Evolutionary conservation across 306 rosid genomes (phyloP), one percentile per base, ranked within the genome.

Genomic region (Psophocarpus tetragonolobus): DNA sequence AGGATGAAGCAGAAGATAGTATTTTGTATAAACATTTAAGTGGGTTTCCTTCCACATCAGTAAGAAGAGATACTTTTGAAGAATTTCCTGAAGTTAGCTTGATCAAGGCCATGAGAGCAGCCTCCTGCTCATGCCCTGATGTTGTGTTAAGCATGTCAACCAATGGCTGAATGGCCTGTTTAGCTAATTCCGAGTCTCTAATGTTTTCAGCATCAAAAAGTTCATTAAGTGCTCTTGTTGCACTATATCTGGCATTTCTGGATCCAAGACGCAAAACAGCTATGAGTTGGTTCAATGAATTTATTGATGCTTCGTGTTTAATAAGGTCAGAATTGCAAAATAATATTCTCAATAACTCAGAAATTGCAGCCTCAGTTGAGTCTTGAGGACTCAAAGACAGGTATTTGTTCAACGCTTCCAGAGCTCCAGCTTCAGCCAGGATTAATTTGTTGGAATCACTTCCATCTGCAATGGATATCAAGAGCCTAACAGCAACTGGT

Each of bases 321-420:
- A 89, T 68, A n/a, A 95, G 89, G 78, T 92, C 98, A 53, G 97
- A 92, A 56, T 91, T 90, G 85, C 89, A 85, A 86, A 84, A 95
- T 73, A 95, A 83, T 73, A 92, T 92, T 86, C 97, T 87, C 70
- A 95, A 73, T 44, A 95, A 83, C 79, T 95, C 98, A 32, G 97
- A 78, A 83, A 95, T 91, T 65, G 85, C 77, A 15, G 95, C 88
- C 87, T 95, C 98, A 26, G 96, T 92, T 18, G 97, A 89, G 44
- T 91, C 97, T 84, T 95, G 98, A 74, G 98, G 98, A 85, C 98
- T 92, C 90, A 95, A 83, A 83, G 98, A 95, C 39, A 95, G 91
- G 88, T 95, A 95, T 75, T 91, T 95, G 68, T 91, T 92, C 90
- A 95, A 87, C 85, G 97, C 97, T 71, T 95, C 97, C 69, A 95